Base-by-base conservation (phyloP, 2,329 filamentous ascomycete genomes). In the Lecanicillium sp. region DNA sequence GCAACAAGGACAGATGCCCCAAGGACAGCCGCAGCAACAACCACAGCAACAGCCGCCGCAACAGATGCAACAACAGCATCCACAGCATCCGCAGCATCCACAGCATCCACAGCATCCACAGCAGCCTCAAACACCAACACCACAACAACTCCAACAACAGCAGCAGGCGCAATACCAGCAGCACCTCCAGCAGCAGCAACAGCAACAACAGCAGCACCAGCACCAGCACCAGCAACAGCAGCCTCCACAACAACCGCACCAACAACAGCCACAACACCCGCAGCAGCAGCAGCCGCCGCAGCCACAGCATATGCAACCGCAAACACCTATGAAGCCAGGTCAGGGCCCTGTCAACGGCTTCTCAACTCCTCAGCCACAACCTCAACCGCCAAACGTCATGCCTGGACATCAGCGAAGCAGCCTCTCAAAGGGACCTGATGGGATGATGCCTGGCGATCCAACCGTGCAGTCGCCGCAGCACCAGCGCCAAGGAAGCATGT, bases 341-440 rank as follows among this genome's bases (percentile, higher is more conserved):
- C 60, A 61, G 25, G 48, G 51, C 29, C 44, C 57, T 3, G 47
- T 62, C 1, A 64, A 65, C 30, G 62, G 62, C n/a, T 58, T 60
- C 35, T 46, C 58, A 1, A 57, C 58, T 7, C 53, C 62, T 15
- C 57, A 61, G 25, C 43, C 52, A 30, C 38, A 43, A 28, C 29
- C 19, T 44, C 37, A 39, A 13, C 35, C 16, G 53, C 55, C 35
- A 45, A 53, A 41, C 29, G 45, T 35, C 33, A 47, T 48, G 27
- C 40, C 46, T 4, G 62, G 64, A 28, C 64, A 78, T 57, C 53
- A 62, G 9, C 67, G 64, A 43, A 73, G 65, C 49, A 77, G 61
- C 48, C 39, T 80, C 15, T 70, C 75, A 1, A 63, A 71, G 48
- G 70, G 61, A 31, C 59, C 71, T 4, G 73, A 78, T 22, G 51